Evolutionary conservation across 1,284 basidiomycete species (phyloP), one percentile per base, ranked within the genome.

Genomic region (Moesziomyces sp.): DNA sequence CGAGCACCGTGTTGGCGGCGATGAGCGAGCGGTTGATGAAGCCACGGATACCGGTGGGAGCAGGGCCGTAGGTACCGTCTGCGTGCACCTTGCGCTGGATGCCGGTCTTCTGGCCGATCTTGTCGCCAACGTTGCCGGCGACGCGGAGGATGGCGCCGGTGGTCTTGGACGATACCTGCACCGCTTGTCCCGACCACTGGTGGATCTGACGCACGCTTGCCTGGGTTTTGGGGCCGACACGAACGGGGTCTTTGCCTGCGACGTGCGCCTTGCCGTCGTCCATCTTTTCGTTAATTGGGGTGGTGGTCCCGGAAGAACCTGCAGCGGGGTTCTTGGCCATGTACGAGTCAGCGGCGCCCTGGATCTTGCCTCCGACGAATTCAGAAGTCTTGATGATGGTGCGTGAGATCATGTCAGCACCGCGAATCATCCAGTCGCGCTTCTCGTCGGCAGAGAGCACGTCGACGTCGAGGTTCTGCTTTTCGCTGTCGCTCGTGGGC

Each of bases 1-100:
- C 84, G 9, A 82, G 67, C 13, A 85, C 76, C 8, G 80, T 79
- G 58, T 78, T 83, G 57, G 81, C 70, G 5, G 83, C 84, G 19
- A 82, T 71, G 19, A 85, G 66, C 0, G 79, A 74, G 43, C 81
- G 76, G 28, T 80, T 79, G 61, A 85, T 53, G n/a, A 82, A 64
- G 5, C 84, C 84, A 18, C 76, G 63, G 38, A 83, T 61, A 2
- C 84, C 84, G 4, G 55, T 79, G 10, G 81, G 80, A 3, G 78
- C 49, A 0, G 68, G 59, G 35, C 69, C 64, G 43, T 47, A 13
- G 10, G 63, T 58, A 21, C 71, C 71, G 42, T 78, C 67, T 14
- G 67, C 46, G 34, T 60, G 57, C 34, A 66, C 55, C 54, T 73
- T 65, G 44, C 78, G 65, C 59, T 85, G 84, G 35, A 85, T 80